A percentile compares a stretch with the other conserved stretches of the same genome.
These are phyloP conservation scores for Alternaria brassicae DNA, from an alignment of 2,329 filamentous ascomycete species.

Conservation along the genomic window DNA sequence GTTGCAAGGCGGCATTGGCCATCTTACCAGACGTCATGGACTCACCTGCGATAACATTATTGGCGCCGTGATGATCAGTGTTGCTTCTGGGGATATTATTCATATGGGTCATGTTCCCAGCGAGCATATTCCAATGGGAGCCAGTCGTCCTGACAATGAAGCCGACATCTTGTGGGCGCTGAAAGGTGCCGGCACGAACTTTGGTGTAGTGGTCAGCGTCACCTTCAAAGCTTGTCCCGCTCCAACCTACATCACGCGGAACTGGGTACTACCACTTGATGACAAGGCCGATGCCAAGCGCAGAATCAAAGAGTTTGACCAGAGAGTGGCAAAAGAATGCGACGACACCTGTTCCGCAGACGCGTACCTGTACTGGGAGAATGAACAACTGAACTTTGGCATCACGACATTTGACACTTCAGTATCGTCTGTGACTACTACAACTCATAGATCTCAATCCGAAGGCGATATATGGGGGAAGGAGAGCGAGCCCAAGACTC, in stretches of 20 bases:
- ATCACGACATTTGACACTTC: slow-evolving; percentile 57
- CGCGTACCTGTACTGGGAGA: slow-evolving; percentile 63
- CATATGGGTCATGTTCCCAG: slow-evolving; percentile 61
- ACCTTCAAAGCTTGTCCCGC: slow-evolving; percentile 58
- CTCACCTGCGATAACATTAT: slow-evolving; percentile 67
- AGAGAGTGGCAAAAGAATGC: slow-evolving; percentile 51
- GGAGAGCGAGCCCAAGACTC: slow-evolving; percentile 41
- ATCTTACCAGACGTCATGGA: slow-evolving; percentile 62
- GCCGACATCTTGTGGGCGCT: slow-evolving; percentile 64
- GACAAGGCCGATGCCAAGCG: slow-evolving; percentile 40
- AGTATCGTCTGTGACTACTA: slow-evolving; percentile 2
- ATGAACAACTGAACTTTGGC: slow-evolving; percentile 58
- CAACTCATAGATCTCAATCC: not conserved
- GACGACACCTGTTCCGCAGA: slow-evolving; percentile 59
- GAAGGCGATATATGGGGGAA: slow-evolving; percentile 35
- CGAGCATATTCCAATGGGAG: slow-evolving; percentile 52
- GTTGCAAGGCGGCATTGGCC: slow-evolving; percentile 71
- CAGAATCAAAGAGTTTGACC: slow-evolving; percentile 53
- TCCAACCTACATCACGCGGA: slow-evolving; percentile 48
- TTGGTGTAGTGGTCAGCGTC: slow-evolving; percentile 64
- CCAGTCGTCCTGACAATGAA: slow-evolving; percentile 57
- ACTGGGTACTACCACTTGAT: slow-evolving; percentile 39
- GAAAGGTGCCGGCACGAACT: slow-evolving; percentile 66
- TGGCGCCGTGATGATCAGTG: slow-evolving; percentile 66
- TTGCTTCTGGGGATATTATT: slow-evolving; percentile 57